These are phyloP conservation scores for Carnegiea gigantea DNA, from an alignment of 179 eudicot genomes.

Conservation along the genomic window DNA sequence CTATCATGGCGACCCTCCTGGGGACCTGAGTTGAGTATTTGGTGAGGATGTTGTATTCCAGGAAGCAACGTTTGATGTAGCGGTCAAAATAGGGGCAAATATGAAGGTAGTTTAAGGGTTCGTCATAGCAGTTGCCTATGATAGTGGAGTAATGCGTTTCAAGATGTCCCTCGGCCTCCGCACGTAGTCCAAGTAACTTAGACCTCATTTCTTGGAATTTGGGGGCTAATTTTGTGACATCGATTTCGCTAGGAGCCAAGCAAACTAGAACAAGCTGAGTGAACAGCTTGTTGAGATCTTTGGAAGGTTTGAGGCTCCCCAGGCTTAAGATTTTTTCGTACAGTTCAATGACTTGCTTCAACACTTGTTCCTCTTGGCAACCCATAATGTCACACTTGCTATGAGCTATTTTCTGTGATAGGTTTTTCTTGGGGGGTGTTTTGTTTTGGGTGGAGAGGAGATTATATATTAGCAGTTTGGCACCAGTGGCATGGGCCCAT, in stretches of 20 bases:
- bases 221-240: slow-evolving; percentile 45
- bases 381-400: background rate
- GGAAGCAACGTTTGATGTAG: slow-evolving; percentile 55
- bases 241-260: slow-evolving; percentile 48
- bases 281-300: slow-evolving; percentile 70
- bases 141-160: slow-evolving; percentile 63
- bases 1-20: slow-evolving; percentile 49
- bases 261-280: slow-evolving; percentile 57
- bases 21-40: slow-evolving; percentile 37
- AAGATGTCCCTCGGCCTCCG: slow-evolving; percentile 64
- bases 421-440: too few relatives aligned
- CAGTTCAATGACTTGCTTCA: slow-evolving; percentile 42
- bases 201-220: slow-evolving; percentile 52
- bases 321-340: slow-evolving; percentile 53
- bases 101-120: slow-evolving; percentile 55
- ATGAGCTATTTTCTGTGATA: too few relatives aligned
- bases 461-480: too few relatives aligned
- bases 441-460: too few relatives aligned
- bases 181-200: slow-evolving; percentile 57
- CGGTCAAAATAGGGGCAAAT: slow-evolving; percentile 57
- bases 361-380: slow-evolving; percentile 49
- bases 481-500: too few relatives aligned
- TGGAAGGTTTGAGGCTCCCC: slow-evolving; percentile 54
- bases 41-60: slow-evolving; percentile 51
- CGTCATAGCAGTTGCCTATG: slow-evolving; percentile 31